Evolutionary conservation across 495 filamentous ascomycete genomes (phyloP), one percentile per base, ranked within the genome.

Genomic region (Hapsidospora chrysogenum): DNA sequence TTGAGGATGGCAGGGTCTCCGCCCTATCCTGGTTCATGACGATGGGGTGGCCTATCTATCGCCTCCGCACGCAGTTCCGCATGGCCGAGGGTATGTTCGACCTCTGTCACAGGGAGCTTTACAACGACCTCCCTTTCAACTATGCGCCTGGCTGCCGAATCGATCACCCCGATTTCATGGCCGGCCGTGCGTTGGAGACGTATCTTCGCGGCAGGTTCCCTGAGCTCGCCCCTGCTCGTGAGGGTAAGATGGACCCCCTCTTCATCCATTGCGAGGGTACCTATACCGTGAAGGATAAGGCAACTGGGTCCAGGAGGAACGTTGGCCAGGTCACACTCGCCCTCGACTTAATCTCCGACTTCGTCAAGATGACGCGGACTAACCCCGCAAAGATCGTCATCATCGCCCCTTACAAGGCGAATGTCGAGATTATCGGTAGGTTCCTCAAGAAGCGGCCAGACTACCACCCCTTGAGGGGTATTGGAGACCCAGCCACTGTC

Each of bases 81-180:
- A 44, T 44, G 37, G 33, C 37, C 10, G 31, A 26, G 15, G 36
- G 41, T 25, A 23, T 44, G 41, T 40, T 44, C 21, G 41, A 44
- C 22, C 4, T 22, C 8, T 13, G 29, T 15, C 15, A 15, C 13
- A 9, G 17, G 3, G 15, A 21, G 2, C 15, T 44, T 14, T 44
- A 44, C 30, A 26, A 13, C 16, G 41, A 44, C 27, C n/a, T 44
- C 7, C 32, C 31, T 3, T 19, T 31, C 13, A 37, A 3, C 7
- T 44, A 44, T 20, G 37, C 22, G 17, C 1, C 32, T 1, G 2
- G 8, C 14, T 33, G 41, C 37, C 29, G 31, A 1, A 29, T 31
- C 17, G 23, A 2, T 15, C 37, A 20, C 3, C 3, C 15, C 6
- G 2, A 27, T 4, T 29, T 32, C 18, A 16, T 2, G 1, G 0